Base-by-base conservation (phyloP, 1,284 basidiomycete species). In the Phylloporus gajari region DNA sequence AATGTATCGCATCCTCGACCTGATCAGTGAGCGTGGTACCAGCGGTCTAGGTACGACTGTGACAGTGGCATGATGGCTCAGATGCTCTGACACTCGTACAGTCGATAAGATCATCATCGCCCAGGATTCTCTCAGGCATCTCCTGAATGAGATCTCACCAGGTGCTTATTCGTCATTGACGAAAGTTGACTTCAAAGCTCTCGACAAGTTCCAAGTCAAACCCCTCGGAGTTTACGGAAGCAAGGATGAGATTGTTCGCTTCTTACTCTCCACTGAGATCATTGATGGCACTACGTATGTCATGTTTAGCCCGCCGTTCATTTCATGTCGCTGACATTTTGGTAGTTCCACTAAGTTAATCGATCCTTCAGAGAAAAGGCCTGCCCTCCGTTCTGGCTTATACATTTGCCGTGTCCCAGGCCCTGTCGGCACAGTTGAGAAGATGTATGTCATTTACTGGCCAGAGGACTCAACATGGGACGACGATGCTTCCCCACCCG, bases 391-490 rank as follows among this genome's bases (percentile, higher is more conserved):
- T 2, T 87, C 90, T 35, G 90, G 90, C 12, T 75, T 91, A 5
- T 91, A 91, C 69, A 72, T 88, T 35, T 79, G 82, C 61, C 76
- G 77, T 12, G 40, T 75, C 12, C 56, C 71, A 13, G 46, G 60
- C 12, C 38, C 69, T 11, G 32, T 74, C 51, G 46, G 69, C 17
- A 48, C 35, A 9, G 59, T 65, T 4, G 75, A 83, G 46, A 76
- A 79, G 38, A 71, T 88, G 3, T 89, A 85, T 75, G 85, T 88
- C 23, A 77, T 91, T 9, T 91, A 89, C 72, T 92, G 91, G 91
- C 90, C 91, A 0, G 88, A 91, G 76, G 85, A 89, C 25, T 83
- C 83, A 1, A 91, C 91, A 0, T 91, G 91, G 91, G 81, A 88
- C 51, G 88, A 90, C 74, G 79, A 84, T 65, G 85, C 88, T 1